Evolutionary conservation across 2,329 filamentous ascomycete genomes (phyloP), one percentile per base, ranked within the genome.

Genomic region (Furcasterigmium furcatum): DNA sequence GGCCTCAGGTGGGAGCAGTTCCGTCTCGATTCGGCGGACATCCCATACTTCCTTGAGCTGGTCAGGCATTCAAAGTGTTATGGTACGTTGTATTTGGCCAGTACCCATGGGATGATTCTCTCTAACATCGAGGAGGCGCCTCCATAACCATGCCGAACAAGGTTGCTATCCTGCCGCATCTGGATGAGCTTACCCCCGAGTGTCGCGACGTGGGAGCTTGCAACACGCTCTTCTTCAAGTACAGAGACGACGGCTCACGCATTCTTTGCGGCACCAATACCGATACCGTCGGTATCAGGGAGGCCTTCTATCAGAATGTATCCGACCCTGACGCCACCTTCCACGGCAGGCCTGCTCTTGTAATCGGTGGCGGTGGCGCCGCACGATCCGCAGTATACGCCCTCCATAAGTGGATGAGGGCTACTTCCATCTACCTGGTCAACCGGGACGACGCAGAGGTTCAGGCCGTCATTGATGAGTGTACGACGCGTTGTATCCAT

Each of bases 131-230:
- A n/a, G n/a, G n/a, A n/a, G n/a, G n/a, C n/a, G 80, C 84, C 19
- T 82, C 85, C 4, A 82, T 92, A 30, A 92, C 88, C 18, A 94
- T 92, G 88, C 88, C 88, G 0, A 84, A 88, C 71, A 92, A 94
- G 64, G 80, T 92, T 20, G 74, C 81, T 55, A 89, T 92, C 59
- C 79, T 91, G 48, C 74, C 80, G 0, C 74, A 88, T 55, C 76
- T 92, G 9, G 87, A 92, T 58, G 79, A 84, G 44, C 70, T 91
- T 29, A 90, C 87, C 7, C 76, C 81, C 19, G 86, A 90, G 64
- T 87, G 81, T 53, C 76, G 77, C 41, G 82, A 84, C 29, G 84
- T 91, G 18, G 87, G 88, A 40, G 88, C 88, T 41, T 85, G 86
- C 65, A 92, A 94, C 71, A 92, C 88, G 1, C 76, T 92, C 43